phyloP scores from a whole-genome alignment of 2,329 filamentous ascomycete species.

The Emmonsia crescens region DNA sequence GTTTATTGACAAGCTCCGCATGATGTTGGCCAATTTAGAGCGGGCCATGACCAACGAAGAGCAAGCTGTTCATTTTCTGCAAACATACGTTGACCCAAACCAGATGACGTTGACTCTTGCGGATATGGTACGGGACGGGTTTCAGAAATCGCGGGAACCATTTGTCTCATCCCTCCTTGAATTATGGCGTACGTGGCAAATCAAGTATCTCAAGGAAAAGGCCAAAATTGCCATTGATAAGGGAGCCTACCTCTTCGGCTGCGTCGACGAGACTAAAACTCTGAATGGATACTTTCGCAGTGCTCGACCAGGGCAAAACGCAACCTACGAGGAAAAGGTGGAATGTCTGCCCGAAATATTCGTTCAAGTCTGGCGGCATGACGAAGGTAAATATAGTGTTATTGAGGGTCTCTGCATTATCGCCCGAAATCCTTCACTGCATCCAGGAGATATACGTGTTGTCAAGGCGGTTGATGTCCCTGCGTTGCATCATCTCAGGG shows the following conservation, averaged over 20 bases:
- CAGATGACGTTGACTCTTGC: slow-evolving; percentile 65
- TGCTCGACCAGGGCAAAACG: slow-evolving; percentile 27
- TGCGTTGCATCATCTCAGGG: slow-evolving; percentile 61
- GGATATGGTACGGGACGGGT: slow-evolving; percentile 66
- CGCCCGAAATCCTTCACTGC: slow-evolving; percentile 84
- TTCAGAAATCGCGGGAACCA: slow-evolving; percentile 63
- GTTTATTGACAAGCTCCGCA: slow-evolving; percentile 56
- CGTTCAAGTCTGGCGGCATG: slow-evolving; percentile 59
- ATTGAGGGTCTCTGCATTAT: slow-evolving; percentile 71
- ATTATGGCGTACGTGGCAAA: slow-evolving; percentile 79
- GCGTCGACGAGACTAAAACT: slow-evolving; percentile 70
- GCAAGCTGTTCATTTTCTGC: slow-evolving; percentile 57
- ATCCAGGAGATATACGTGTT: slow-evolving; percentile 82
- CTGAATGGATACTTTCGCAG: slow-evolving; percentile 59
- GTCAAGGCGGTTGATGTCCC: slow-evolving; percentile 71
- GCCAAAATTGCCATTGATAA: slow-evolving; percentile 71
- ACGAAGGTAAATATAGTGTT: slow-evolving; percentile 48
- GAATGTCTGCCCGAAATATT: slow-evolving; percentile 72
- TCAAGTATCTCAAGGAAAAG: slow-evolving; percentile 87
- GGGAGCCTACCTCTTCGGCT: slow-evolving; percentile 79
- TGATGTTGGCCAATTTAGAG: slow-evolving; percentile 59
- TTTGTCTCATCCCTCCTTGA: slow-evolving; percentile 70
- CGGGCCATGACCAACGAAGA: slow-evolving; percentile 55
- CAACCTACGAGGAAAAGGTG: slow-evolving; percentile 32
- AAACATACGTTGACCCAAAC: slow-evolving; percentile 73